These are phyloP conservation scores for Russula dissimulans DNA, from an alignment of 768 basidiomycete genomes.

Conservation along the genomic window DNA sequence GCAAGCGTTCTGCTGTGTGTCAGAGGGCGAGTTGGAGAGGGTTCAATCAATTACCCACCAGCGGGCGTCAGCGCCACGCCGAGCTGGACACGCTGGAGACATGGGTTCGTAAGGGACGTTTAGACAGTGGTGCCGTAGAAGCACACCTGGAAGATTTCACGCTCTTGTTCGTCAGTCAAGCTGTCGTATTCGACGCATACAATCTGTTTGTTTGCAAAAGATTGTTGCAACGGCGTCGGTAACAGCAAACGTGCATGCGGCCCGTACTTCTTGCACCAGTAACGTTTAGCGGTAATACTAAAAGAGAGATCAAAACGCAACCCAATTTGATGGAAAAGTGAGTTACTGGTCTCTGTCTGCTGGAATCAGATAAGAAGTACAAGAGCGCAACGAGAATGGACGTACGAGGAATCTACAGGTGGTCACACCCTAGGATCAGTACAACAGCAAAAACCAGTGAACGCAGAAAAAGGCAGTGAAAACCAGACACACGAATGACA, in stretches of 20 bases:
- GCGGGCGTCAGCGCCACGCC: slow-evolving; percentile 71
- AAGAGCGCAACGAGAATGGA: slow-evolving; percentile 5
- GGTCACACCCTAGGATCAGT: neutral
- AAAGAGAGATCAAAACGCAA: slow-evolving; percentile 32
- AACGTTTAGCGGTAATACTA: slow-evolving; percentile 22
- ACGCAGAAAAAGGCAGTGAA: neutral
- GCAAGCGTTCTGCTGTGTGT: slow-evolving; percentile 46
- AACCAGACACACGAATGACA: neutral
- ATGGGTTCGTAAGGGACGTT: neutral
- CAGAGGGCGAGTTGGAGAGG: neutral
- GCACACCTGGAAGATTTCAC: slow-evolving; percentile 64
- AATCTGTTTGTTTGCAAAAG: slow-evolving; percentile 67
- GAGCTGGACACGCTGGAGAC: slow-evolving; percentile 56
- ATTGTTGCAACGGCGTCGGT: slow-evolving; percentile 36
- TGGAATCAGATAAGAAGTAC: neutral
- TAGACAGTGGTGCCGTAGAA: neutral
- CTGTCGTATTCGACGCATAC: slow-evolving; percentile 62
- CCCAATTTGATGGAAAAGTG: neutral
- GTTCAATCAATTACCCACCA: slow-evolving; percentile 29
- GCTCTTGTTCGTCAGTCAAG: slow-evolving; percentile 43
- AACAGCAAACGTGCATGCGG: slow-evolving; percentile 34
- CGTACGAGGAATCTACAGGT: slow-evolving; percentile 47
- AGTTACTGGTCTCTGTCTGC: slow-evolving; percentile 42
- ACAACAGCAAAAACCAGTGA: neutral
- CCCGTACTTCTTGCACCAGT: slow-evolving; percentile 21